phyloP scores from a whole-genome alignment of 192 early-diverging fungal species.

The Radiomyces spectabilis region DNA sequence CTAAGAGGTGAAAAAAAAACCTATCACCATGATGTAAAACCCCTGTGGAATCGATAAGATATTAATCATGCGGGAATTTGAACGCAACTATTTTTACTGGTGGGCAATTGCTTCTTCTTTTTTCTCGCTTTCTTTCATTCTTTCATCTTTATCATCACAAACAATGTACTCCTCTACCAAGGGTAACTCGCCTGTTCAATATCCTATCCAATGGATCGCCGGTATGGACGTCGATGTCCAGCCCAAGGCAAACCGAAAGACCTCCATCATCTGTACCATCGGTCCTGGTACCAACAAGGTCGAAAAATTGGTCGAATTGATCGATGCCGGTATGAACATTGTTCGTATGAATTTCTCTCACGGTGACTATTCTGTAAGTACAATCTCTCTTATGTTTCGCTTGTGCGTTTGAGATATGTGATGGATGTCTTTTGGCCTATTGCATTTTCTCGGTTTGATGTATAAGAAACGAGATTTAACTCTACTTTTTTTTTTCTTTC shows the following conservation, averaged over 20 bases:
- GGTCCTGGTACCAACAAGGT: conserved; percentile 70
- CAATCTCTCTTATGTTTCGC: too few species aligned
- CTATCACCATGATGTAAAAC: not conserved
- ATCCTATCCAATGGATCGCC: conserved; percentile 62
- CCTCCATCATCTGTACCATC: conserved; percentile 79
- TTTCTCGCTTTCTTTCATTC: not conserved
- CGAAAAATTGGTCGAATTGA: conserved; percentile 61
- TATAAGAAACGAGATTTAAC: too few species aligned
- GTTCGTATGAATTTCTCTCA: conserved; percentile 76
- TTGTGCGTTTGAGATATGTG: too few species aligned
- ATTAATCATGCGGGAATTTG: not conserved
- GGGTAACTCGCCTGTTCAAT: not conserved
- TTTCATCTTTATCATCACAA: not conserved
- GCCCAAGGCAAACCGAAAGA: conserved; percentile 57
- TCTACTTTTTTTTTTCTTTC: not conserved
- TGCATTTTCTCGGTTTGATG: too few species aligned
- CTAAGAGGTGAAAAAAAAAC: not conserved
- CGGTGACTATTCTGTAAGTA: conserved; percentile 47
- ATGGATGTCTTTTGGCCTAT: too few species aligned
- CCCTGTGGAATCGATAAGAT: not conserved
- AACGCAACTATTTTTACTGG: not conserved
- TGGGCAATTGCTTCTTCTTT: not conserved
- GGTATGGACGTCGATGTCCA: conserved; percentile 52
- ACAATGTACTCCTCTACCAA: too few species aligned
- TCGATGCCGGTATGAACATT: conserved; percentile 76